Evolutionary conservation across 2,329 filamentous ascomycete species (phyloP).

Genomic region (Penicillium expansum): DNA sequence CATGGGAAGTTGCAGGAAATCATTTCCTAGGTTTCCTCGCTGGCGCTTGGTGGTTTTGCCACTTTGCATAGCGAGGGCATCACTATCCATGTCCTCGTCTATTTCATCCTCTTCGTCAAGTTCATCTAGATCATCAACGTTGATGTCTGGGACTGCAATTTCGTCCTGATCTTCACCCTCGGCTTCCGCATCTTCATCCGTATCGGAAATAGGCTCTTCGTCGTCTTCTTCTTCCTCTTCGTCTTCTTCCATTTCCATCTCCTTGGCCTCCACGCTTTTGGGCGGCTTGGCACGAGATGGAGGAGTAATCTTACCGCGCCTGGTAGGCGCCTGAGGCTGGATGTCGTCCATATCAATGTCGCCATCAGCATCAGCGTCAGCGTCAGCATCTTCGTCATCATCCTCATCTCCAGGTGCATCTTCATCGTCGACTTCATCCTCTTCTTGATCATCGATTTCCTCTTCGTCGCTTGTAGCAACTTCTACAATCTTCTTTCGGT

Average conservation of each 20-base stretch:
- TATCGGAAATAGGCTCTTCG: constrained; percentile 48
- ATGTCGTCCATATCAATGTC: constrained; percentile 49
- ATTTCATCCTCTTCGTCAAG: constrained; percentile 44
- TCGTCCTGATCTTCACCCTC: constrained; percentile 52
- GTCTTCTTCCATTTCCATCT: constrained; percentile 43
- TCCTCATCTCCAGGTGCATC: constrained; percentile 40
- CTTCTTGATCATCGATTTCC: constrained; percentile 47
- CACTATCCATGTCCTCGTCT: constrained; percentile 44
- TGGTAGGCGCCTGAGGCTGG: constrained; percentile 39
- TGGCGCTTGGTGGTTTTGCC: constrained; percentile 68
- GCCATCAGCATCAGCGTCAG: constrained; percentile 32
- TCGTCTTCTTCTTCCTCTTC: constrained; percentile 44
- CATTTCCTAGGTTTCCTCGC: constrained; percentile 57
- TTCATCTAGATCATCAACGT: constrained; percentile 37
- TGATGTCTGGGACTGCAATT: constrained; percentile 42
- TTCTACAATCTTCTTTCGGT: constrained; percentile 46
- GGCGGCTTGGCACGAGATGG: constrained; percentile 35
- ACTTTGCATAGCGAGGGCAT: constrained; percentile 52
- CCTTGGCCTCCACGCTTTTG: constrained; percentile 49
- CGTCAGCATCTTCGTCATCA: constrained; percentile 36
- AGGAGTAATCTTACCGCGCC: constrained; percentile 39
- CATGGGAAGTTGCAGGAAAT: constrained; percentile 56
- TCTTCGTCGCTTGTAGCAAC: constrained; percentile 49
- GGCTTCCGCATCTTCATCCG: constrained; percentile 47
- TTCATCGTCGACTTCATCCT: constrained; percentile 42